phyloP scores from a whole-genome alignment of 2,329 filamentous ascomycete species.

The Exophiala aquamarina region DNA sequence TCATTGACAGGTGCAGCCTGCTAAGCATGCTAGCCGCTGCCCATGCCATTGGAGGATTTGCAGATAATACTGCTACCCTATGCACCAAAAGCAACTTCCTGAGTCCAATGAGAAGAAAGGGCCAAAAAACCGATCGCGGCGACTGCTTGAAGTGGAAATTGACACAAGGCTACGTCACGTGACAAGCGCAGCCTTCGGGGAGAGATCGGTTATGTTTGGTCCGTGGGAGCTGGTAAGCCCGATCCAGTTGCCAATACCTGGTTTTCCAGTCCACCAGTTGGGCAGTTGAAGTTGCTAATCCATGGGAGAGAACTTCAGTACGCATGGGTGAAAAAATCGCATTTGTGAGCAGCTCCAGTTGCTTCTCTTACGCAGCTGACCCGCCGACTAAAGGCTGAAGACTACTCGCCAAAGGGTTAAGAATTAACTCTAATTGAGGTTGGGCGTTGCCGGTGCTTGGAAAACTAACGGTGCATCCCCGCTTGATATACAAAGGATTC shows the following conservation, averaged over 20 bases:
- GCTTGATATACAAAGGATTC: not conserved
- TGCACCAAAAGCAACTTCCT: not conserved
- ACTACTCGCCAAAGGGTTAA: not conserved
- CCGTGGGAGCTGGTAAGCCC: no score
- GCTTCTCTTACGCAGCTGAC: not conserved
- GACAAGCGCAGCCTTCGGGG: not conserved
- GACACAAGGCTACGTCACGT: slow-evolving; percentile 1
- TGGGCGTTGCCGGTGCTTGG: not conserved
- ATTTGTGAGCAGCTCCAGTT: not conserved
- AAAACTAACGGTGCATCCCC: not conserved
- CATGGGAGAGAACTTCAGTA: no score
- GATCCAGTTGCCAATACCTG: no score
- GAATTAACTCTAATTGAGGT: not conserved
- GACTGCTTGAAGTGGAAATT: not conserved
- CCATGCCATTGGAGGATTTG: not conserved
- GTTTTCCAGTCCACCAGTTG: no score
- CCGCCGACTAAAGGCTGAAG: not conserved
- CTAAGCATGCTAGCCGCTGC: not conserved
- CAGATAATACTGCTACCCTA: not conserved
- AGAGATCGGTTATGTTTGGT: no score
- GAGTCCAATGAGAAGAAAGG: not conserved
- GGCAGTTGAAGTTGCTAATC: no score
- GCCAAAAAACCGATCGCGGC: not conserved
- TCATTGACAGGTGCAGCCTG: not conserved
- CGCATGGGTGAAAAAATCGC: not conserved